Evolutionary conservation across 2,329 filamentous ascomycete species (phyloP).

Genomic region (Arthrobotrys musiformis): DNA sequence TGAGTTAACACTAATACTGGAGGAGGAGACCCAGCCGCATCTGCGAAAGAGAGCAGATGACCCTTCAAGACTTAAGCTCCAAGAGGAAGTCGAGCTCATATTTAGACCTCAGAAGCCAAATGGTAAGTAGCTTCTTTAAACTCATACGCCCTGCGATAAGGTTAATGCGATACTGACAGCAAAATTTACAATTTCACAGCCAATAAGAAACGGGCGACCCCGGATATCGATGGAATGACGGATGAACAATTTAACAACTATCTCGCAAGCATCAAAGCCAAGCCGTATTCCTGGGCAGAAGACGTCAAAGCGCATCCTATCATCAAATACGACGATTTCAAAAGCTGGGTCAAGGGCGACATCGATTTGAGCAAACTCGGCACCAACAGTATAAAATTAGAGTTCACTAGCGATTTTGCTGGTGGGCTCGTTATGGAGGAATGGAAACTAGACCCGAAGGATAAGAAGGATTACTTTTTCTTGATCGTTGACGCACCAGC

Average conservation of each 20-base stretch:
- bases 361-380: not conserved
- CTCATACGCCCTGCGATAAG: not conserved
- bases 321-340: conserved; percentile 2
- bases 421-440: not conserved
- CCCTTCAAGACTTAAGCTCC: not conserved
- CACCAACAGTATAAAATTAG: conserved; percentile 5
- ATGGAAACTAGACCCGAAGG: not conserved
- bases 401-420: not conserved
- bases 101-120: not conserved
- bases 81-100: not conserved
- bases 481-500: conserved; percentile 10
- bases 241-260: not conserved
- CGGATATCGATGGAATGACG: not conserved
- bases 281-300: conserved; percentile 4
- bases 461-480: conserved; percentile 11
- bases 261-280: not conserved
- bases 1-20: not conserved
- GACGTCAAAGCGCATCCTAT: conserved; percentile 9
- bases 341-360: not conserved
- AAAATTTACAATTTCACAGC: not conserved
- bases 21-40: not conserved
- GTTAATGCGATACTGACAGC: not conserved
- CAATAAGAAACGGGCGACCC: not conserved
- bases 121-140: not conserved
- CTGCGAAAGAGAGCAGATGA: conserved; percentile 21